These are phyloP conservation scores for Thermoascus crustaceus DNA, from an alignment of 2,329 filamentous ascomycete genomes.

Conservation along the genomic window DNA sequence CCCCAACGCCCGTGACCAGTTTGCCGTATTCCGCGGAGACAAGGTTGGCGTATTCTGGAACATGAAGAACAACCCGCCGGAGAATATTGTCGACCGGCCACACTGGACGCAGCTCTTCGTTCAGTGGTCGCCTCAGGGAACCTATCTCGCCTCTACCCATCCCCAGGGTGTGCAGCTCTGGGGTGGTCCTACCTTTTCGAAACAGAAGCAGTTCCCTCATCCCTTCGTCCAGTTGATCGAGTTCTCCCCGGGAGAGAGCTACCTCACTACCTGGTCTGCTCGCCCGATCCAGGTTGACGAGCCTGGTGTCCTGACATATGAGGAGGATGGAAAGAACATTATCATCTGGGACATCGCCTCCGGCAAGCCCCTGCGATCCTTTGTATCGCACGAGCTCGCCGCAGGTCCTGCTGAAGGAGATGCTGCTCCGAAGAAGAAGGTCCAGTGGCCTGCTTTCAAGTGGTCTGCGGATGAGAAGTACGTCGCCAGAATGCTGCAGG, in stretches of 20 bases:
- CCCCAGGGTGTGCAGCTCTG: conserved; percentile 94
- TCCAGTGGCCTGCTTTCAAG: conserved; percentile 98
- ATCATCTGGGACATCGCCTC: conserved; percentile 96
- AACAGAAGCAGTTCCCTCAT: conserved; percentile 88
- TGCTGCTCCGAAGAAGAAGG: conserved; percentile 74
- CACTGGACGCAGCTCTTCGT: conserved; percentile 99
- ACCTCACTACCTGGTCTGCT: conserved; percentile 94
- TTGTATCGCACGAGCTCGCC: conserved; percentile 72
- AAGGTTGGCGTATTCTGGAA: conserved; percentile 97
- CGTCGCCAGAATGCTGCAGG: conserved; percentile 82
- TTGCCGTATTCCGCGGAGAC: conserved; percentile 87
- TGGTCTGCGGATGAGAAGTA: conserved; percentile 98
- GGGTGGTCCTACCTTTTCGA: conserved; percentile 82
- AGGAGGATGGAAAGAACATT: conserved; percentile 99
- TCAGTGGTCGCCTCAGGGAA: conserved; percentile 94
- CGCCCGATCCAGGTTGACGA: conserved; percentile 88
- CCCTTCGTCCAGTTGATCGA: conserved; percentile 92
- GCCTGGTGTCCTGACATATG: conserved; percentile 60
- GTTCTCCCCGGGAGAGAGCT: conserved; percentile 89
- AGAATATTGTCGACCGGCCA: conserved; percentile 80
- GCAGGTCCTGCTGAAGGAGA: conserved; percentile 53
- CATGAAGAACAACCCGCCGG: conserved; percentile 84
- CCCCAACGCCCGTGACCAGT: conserved; percentile 83
- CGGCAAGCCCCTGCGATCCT: conserved; percentile 81
- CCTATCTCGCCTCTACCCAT: conserved; percentile 90